Base-by-base conservation (phyloP, 2,329 filamentous ascomycete species). In the Ophiostoma tasmaniense region DNA sequence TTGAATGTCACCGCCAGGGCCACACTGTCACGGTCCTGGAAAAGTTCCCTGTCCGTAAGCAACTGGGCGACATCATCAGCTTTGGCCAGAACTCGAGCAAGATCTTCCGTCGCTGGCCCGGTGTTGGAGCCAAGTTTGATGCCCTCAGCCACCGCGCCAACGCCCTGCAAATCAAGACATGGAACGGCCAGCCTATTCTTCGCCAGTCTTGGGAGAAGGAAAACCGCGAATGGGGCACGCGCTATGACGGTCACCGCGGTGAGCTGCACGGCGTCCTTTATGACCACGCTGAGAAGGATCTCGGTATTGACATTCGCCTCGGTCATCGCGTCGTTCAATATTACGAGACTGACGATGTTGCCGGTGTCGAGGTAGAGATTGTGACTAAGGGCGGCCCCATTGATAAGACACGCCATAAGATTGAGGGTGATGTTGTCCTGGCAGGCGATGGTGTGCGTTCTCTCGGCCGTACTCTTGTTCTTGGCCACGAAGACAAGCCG, bases 61-160 rank as follows among this genome's bases (percentile, higher is more conserved):
- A 80, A 13, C 80, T 88, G 0, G 87, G 86, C 67, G 84, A 88
- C 76, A 87, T 88, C 71, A 88, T 88, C 72, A 85, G 83, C 28
- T 87, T 87, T 71, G 85, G 85, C 1, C 81, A 84, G 65, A 89
- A 89, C 73, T 83, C 81, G 14, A 84, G 85, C 1, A 82, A 85
- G 45, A 87, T 89, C 72, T 87, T 88, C 73, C 39, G 59, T 4
- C 70, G 71, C n/a, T 73, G 72, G 72, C 81, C 83, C 20, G 79
- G 80, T 20, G 80, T 87, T 5, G 78, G 79, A 8, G 80, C 80
- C 39, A 76, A 80, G 74, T 78, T 87, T 70, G 79, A 82, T 65
- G 77, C 79, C 1, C 79, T 87, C 35, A 83, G 82, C 72, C 84
- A 81, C 70, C 77, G 78, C 1, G 76, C 83, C 28, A 77, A 80